Evolutionary conservation across 164 flowering plant species (phyloP), one percentile per base, ranked within the genome.

Genomic region (Piper betle): DNA sequence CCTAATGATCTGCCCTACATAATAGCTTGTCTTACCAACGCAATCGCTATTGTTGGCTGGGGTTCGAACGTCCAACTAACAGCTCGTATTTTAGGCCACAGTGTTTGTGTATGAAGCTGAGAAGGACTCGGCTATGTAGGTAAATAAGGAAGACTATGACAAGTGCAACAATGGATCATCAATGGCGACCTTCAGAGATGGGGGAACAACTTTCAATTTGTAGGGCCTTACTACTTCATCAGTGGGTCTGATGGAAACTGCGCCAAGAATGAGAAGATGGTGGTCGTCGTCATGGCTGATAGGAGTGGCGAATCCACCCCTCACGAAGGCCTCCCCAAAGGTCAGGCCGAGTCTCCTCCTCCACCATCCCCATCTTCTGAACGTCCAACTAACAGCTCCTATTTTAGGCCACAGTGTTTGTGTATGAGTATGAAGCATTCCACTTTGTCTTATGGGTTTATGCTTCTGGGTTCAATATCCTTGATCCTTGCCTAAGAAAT

Each of bases 221-320:
- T 91, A 3, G 98, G 97, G 2, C 84, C 96, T 5, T 67, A 66
- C 72, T 81, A 83, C 73, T 93, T 90, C 89, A 85, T 90, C 25
- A 93, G 96, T 67, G 99, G 97, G n/a, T 69, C 62, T 39, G 53
- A 64, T 62, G 91, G 86, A 0, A 70, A 84, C 69, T 93, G 99
- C 68, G 63, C 52, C 52, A 93, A 86, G 62, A 79, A 83, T 64
- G 88, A 90, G 72, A 93, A 88, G 68, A 3, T 93, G 58, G 53
- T 63, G 11, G 81, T 82, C 4, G 64, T 90, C 33, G 97, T 90
- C 33, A 61, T 93, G 79, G 88, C 92, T 7, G 86, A 86, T 7
- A 82, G 96, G 62, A 75, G 64, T 76, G 74, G 65, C 39, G 40
- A 39, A 39, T 39, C 62, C 54, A 37, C 77, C 74, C 25, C 70